A percentile compares a stretch with the other conserved stretches of the same genome.
phyloP scores from a whole-genome alignment of 495 filamentous ascomycete species.

The Lasiosphaeriaceae sp. region DNA sequence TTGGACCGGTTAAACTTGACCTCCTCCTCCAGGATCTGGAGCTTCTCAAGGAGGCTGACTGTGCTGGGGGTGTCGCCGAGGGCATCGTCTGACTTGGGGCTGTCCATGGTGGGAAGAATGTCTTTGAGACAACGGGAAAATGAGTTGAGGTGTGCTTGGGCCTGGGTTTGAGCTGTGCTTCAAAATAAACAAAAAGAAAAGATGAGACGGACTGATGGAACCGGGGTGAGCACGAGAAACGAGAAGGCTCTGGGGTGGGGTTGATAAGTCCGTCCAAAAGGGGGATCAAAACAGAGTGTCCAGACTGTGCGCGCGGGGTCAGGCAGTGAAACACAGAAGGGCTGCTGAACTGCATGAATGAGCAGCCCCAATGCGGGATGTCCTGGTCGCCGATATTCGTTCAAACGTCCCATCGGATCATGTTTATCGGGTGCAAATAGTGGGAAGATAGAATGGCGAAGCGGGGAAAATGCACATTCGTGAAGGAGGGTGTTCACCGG shows the following conservation, averaged over 20 bases:
- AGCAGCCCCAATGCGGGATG: background rate
- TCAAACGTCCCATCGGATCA: background rate
- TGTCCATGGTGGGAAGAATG: constrained; percentile 26
- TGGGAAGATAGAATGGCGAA: too few species aligned
- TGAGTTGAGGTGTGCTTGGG: constrained; percentile 50
- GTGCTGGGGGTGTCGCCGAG: background rate
- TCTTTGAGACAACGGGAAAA: constrained; percentile 9
- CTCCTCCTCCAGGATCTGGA: constrained; percentile 8
- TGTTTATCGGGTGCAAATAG: background rate
- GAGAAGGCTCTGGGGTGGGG: too few species aligned
- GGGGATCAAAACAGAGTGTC: too few species aligned
- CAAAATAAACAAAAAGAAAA: constrained; percentile 14
- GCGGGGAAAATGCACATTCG: too few species aligned
- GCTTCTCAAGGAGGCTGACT: background rate
- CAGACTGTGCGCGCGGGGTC: background rate
- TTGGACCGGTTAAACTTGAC: constrained; percentile 10
- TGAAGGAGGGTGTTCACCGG: too few species aligned
- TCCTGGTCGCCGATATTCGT: background rate
- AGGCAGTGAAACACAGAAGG: background rate
- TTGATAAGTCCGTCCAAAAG: too few species aligned
- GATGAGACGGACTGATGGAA: too few species aligned
- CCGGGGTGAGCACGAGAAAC: too few species aligned
- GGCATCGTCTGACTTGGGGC: background rate
- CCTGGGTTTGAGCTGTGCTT: background rate
- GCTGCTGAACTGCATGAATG: background rate